Conservation (phyloP, 768 basidiomycete species). For the Xerocomus potaroensis region DNA sequence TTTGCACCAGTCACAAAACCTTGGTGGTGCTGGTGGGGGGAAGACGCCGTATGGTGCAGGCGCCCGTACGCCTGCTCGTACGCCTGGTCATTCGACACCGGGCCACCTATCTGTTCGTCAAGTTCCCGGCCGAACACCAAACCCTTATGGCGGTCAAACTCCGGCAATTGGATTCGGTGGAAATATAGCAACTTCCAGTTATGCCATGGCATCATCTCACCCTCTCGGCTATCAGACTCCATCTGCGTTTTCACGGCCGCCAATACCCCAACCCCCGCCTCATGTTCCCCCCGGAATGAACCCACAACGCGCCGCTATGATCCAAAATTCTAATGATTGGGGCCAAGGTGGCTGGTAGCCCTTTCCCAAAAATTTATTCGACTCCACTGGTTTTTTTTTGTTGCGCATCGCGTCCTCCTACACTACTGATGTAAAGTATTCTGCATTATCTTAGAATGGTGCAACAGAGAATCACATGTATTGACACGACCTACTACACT, state of each 20-base stretch:
- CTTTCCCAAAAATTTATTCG: slow-evolving; percentile 9
- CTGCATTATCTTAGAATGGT: slow-evolving; percentile 20
- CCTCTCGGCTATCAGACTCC: slow-evolving; percentile 41
- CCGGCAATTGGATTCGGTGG: slow-evolving; percentile 31
- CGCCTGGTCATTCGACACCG: slow-evolving; percentile 72
- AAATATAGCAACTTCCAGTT: slow-evolving; percentile 25
- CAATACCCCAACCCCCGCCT: slow-evolving; percentile 39
- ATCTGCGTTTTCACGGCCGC: slow-evolving; percentile 37
- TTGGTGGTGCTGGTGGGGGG: slow-evolving; percentile 50
- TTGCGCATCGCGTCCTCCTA: slow-evolving; percentile 14
- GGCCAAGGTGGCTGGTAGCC: slow-evolving; percentile 31
- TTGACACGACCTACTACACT: no score
- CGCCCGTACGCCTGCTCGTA: slow-evolving; percentile 71
- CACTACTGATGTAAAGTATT: slow-evolving; percentile 29
- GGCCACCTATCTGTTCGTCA: slow-evolving; percentile 77
- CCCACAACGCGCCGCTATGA: slow-evolving; percentile 61
- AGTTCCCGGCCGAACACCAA: slow-evolving; percentile 64
- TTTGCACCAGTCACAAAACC: slow-evolving; percentile 73
- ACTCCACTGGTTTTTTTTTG: slow-evolving; percentile 14
- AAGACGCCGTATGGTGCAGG: slow-evolving; percentile 80
- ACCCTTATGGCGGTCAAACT: slow-evolving; percentile 60
- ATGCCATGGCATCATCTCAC: slow-evolving; percentile 30
- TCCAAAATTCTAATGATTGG: slow-evolving; percentile 47
- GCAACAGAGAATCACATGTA: slow-evolving; percentile 8
- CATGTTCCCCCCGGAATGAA: slow-evolving; percentile 58